These are phyloP conservation scores for Physcomitrellopsis africana DNA, from an alignment of 225 moss, liverwort and hornwort species.

Conservation along the genomic window DNA sequence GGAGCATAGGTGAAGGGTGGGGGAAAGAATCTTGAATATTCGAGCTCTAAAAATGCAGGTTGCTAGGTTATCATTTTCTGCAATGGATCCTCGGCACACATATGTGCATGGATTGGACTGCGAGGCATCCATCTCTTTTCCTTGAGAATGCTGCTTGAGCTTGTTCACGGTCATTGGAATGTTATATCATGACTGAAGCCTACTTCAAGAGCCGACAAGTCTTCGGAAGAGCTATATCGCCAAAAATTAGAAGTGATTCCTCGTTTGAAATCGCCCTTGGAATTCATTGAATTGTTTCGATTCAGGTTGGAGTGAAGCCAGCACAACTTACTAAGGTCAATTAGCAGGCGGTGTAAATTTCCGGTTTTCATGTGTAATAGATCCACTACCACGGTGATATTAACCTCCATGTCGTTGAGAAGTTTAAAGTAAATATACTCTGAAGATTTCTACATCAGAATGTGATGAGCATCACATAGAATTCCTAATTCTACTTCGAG, in stretches of 20 bases:
- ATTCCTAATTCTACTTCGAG: too few species aligned
- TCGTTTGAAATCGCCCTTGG: too few species aligned
- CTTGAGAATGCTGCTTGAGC: constrained; percentile 14
- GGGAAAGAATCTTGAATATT: constrained; percentile 7
- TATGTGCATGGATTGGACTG: constrained; percentile 86
- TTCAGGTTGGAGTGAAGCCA: constrained; percentile 77
- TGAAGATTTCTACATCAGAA: not conserved
- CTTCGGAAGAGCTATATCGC: too few species aligned
- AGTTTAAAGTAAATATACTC: not conserved
- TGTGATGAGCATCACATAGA: not conserved
- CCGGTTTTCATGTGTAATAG: not conserved
- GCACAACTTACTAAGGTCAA: constrained; percentile 69
- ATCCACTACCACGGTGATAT: not conserved
- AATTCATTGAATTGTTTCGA: too few species aligned
- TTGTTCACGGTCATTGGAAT: constrained; percentile 12
- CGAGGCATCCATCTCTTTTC: constrained; percentile 51
- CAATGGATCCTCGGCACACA: constrained; percentile 60
- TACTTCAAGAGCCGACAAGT: too few species aligned
- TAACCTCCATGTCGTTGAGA: not conserved
- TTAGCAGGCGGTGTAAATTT: constrained; percentile 36
- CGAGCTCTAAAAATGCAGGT: constrained; percentile 48
- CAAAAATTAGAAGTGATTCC: too few species aligned
- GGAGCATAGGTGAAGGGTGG: not conserved
- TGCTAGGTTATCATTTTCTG: constrained; percentile 72
- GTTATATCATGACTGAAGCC: too few species aligned